phyloP scores from a whole-genome alignment of 1,284 basidiomycete species.

The Sporisorium graminicola region DNA sequence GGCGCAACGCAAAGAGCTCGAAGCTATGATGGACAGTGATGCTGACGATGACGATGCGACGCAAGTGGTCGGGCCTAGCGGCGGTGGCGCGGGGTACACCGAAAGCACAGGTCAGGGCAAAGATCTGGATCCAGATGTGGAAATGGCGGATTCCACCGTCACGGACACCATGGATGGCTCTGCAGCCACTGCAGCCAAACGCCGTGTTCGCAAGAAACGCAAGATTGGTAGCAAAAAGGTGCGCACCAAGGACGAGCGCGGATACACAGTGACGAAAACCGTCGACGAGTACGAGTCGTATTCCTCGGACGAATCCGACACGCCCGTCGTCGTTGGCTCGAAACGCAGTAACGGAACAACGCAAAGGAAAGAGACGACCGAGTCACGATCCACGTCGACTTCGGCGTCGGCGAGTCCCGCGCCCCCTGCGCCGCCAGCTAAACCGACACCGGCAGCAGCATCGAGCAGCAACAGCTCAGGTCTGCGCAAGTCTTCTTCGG shows the following conservation, averaged over 20 bases:
- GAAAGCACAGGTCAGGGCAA: constrained; percentile 27
- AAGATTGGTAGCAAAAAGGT: constrained; percentile 59
- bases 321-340: constrained; percentile 25
- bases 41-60: constrained; percentile 33
- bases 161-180: constrained; percentile 55
- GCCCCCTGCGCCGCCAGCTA: constrained; percentile 20
- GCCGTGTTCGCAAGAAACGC: constrained; percentile 55
- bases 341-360: constrained; percentile 23
- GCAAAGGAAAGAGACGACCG: constrained; percentile 9
- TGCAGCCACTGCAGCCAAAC: constrained; percentile 24
- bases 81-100: neutral
- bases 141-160: constrained; percentile 29
- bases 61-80: constrained; percentile 32
- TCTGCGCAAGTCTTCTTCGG: constrained; percentile 25
- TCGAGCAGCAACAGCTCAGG: constrained; percentile 18
- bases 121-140: constrained; percentile 42
- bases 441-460: constrained; percentile 23
- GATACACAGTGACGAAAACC: constrained; percentile 58
- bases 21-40: constrained; percentile 52
- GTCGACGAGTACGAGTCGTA: constrained; percentile 62
- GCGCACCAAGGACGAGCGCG: constrained; percentile 60
- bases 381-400: constrained; percentile 22
- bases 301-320: constrained; percentile 56
- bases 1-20: constrained; percentile 39
- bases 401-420: constrained; percentile 42